Base-by-base conservation (phyloP, 805 yeast species). In the Lipomyces orientalis region DNA sequence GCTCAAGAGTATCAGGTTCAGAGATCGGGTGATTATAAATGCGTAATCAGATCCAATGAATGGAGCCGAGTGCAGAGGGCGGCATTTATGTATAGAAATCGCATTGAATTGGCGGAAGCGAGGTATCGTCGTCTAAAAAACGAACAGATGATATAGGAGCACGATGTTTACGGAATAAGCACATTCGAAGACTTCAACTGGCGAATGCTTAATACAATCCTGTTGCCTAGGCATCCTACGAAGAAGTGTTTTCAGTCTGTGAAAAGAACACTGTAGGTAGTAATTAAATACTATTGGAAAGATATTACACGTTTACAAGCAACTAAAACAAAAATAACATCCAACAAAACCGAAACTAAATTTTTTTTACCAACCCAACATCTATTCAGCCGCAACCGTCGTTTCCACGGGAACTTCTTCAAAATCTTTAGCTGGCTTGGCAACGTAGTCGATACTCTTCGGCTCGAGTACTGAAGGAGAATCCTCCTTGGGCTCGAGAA, bases 401-500 rank as follows among this genome's bases (percentile, higher is more conserved):
- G 29, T 5, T 2, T 52, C 64, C n/a, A 57, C 71, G 14, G 57
- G 62, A 34, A 29, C 65, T 51, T 55, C 64, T 43, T 60, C 73
- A 39, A 49, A 60, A 35, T 33, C 63, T 56, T 58, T 39, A 9
- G 60, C 46, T 10, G 64, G 61, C 68, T 70, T 66, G 43, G 60
- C 49, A 33, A 60, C 4, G 68, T 70, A 70, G 66, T 67, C 64
- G 58, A 65, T 83, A 69, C 74, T 73, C 68, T 74, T 78, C 89
- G 90, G 89, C 81, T 87, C 87, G 82, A 86, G 87, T 79, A 90
- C 94, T 75, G 87, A 82, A 80, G 94, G 93, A 75, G 87, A 89
- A 80, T 92, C 97, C 79, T 91, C 97, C 88, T 91, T 91, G 83
- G 97, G 96, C 82, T 91, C 97, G 76, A 87, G 81, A 79, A 91